Base-by-base conservation (phyloP, 2,329 filamentous ascomycete species). In the Exserohilum rostratum region DNA sequence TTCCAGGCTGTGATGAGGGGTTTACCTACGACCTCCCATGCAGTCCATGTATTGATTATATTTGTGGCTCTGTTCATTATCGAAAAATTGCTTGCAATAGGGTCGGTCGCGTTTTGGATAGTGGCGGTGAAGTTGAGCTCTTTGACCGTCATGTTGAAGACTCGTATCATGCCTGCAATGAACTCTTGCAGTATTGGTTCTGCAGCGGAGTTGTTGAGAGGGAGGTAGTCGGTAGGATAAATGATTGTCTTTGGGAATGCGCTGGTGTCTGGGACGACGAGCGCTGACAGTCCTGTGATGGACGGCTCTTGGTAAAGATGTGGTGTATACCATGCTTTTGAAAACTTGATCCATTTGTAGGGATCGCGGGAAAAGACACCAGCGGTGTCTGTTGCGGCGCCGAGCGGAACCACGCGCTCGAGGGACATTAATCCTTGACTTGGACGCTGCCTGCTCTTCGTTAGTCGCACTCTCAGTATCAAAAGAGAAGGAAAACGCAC, bases 141-240 rank as follows among this genome's bases (percentile, higher is more conserved):
- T 50, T 75, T 69, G 17, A 75, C 68, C 6, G 62, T 72, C 71
- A 77, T 77, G 42, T 68, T 67, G 54, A 78, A 76, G 5, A 76
- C 58, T 3, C 63, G 40, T 3, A 70, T 70, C 51, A 77, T 56
- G 35, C 75, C 73, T 12, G 39, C 55, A 37, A 79, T 71, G 57
- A 78, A 78, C 0, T 52, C 53, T 55, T 77, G 71, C 0, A 79
- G 66, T 7, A 78, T 68, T 1, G 67, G 64, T 33, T 78, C 73
- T 0, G 76, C 75, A 2, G 75, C 74, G 0, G 76, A 48, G 51
- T 78, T 79, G 52, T 65, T 72, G 2, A 78, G 64, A 0, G 77
- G 77, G 0, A 78, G 66, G 47, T 78, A 78, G 42, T 79, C 77
- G 3, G 64, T 67, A 2, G 75, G 74, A 50, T 79, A 78, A 1